Conservation (phyloP, 169 alveolate genomes). For the Babesia microti region DNA sequence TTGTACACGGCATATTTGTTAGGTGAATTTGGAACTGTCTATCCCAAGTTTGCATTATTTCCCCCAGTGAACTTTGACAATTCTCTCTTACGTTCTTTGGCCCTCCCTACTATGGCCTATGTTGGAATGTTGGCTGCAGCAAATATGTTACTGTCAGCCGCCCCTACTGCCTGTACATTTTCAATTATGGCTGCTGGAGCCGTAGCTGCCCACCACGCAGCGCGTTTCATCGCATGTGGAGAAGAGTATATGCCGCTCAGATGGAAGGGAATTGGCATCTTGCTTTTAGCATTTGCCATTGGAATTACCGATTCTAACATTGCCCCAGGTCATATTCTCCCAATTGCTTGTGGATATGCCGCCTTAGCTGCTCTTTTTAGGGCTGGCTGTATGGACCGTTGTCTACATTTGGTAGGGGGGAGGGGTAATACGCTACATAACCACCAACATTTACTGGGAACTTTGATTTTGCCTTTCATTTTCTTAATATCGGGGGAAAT, state of each 20-base stretch:
- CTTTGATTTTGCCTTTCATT: conserved; percentile 69
- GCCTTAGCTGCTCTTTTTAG: conserved; percentile 79
- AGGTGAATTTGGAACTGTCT: conserved; percentile 76
- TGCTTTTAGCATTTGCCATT: conserved; percentile 71
- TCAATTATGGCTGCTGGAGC: conserved; percentile 83
- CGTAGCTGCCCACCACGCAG: conserved; percentile 83
- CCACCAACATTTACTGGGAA: conserved; percentile 81
- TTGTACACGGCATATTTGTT: conserved; percentile 79
- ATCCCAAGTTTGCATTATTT: conserved; percentile 71
- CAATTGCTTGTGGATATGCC: conserved; percentile 77
- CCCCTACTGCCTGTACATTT: conserved; percentile 80
- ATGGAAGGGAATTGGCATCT: conserved; percentile 74
- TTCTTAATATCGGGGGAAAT: conserved; percentile 68
- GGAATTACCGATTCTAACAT: conserved; percentile 79
- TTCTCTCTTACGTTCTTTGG: conserved; percentile 58
- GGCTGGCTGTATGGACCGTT: conserved; percentile 81
- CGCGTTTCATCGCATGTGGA: conserved; percentile 83
- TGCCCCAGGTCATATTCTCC: conserved; percentile 74
- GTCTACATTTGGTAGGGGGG: conserved; percentile 81
- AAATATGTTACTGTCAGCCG: conserved; percentile 70
- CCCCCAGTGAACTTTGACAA: conserved; percentile 68
- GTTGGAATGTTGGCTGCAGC: conserved; percentile 78
- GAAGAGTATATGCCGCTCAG: conserved; percentile 82
- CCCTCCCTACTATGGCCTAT: conserved; percentile 75
- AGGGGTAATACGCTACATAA: conserved; percentile 80